Base-by-base conservation (phyloP, 768 basidiomycete genomes). In the Leccinum ochraceum region DNA sequence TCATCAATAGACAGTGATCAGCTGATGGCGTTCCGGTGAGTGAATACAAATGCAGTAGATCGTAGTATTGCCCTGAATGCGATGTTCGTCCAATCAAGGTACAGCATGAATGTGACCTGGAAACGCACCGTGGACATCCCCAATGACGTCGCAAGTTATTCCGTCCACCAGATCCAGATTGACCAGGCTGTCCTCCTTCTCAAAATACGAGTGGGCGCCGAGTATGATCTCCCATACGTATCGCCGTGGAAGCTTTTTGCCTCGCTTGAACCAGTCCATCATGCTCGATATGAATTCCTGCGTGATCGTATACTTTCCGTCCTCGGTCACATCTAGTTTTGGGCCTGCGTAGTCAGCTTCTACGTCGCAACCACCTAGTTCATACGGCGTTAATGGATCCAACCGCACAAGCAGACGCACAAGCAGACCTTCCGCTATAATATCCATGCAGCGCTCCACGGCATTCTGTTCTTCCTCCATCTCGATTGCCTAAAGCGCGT, bases 201-300 rank as follows among this genome's bases (percentile, higher is more conserved):
- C 78, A 67, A 98, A 88, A 20, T 84, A 79, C 20, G 84, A 81
- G 71, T 91, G 83, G 62, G 92, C 94, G 10, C 92, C 94, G 16
- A 99, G 80, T 24, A 95, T 83, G 66, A 99, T 98, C 77, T 98
- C 94, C 95, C 94, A 98, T 28, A 89, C 94, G 61, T 94, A 89
- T 75, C 95, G 83, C 74, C 88, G 87, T 4, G 94, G 86, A 52
- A 98, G 76, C n/a, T 88, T 81, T 73, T 97, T 97, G n/a, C 94
- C 95, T 49, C 87, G 83, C 78, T 95, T 95, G 78, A 97, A 98
- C 87, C 87, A 92, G 63, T 87, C 79, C 53, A 97, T 86, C 94
- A 98, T 95, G 42, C 77, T 81, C 63, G 83, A 81, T 62, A 99
- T 80, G 73, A 98, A 99, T 56, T 88, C 82, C 39, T 82, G 74